Percentiles rank a stretch among this genome's conserved stretches.
phyloP scores from a whole-genome alignment of 169 alveolate species.

The Plasmodium ovale region DNA sequence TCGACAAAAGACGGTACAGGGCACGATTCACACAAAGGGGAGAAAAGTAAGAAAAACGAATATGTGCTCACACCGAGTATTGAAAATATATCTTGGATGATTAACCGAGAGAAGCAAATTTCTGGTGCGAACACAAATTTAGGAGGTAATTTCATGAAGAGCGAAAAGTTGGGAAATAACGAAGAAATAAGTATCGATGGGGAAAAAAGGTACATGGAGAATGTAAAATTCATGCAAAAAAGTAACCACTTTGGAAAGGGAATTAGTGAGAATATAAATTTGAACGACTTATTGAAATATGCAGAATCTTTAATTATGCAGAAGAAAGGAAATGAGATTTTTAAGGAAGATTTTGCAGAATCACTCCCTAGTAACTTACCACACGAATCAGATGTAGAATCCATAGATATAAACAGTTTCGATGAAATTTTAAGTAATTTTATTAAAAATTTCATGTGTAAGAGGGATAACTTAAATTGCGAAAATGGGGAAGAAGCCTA shows the following conservation, averaged over 20 bases:
- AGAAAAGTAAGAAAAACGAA: not conserved
- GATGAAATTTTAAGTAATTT: conserved; percentile 69
- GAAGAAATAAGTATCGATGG: not conserved
- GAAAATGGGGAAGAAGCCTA: not conserved
- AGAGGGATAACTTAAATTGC: not conserved
- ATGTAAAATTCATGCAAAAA: not conserved
- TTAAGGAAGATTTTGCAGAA: not conserved
- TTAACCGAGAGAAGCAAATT: not conserved
- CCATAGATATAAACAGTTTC: conserved; percentile 15
- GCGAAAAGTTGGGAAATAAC: not conserved
- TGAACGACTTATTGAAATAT: conserved; percentile 52
- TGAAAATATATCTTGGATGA: not conserved
- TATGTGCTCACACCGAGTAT: not conserved
- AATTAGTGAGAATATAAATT: not conserved
- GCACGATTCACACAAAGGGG: not conserved
- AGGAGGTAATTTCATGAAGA: not conserved
- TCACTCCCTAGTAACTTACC: not conserved
- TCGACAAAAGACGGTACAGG: not conserved
- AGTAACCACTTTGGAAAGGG: not conserved
- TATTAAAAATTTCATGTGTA: conserved; percentile 24
- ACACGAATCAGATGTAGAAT: conserved; percentile 9
- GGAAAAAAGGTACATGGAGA: not conserved
- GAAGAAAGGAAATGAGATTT: conserved; percentile 7
- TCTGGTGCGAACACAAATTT: not conserved
- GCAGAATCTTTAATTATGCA: conserved; percentile 53